These are phyloP conservation scores for Microglena sp. DNA, from an alignment of 139 green algal species.

Conservation along the genomic window DNA sequence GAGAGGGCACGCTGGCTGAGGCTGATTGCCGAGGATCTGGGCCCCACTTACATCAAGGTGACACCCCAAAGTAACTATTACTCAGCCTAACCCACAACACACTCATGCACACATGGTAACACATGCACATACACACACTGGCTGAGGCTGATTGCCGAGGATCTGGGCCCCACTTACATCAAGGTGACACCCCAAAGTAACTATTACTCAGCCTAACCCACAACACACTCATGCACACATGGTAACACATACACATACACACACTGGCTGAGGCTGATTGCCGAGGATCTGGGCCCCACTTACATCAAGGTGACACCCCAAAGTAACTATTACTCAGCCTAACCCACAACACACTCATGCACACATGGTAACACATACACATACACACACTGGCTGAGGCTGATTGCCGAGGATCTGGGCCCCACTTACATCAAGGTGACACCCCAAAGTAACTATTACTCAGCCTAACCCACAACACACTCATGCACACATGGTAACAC, in stretches of 20 bases:
- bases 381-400: too few species aligned
- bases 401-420: too few species aligned
- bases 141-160: slow-evolving; percentile 27
- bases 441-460: too few species aligned
- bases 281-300: slow-evolving; percentile 32
- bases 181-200: too few species aligned
- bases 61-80: neutral
- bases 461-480: too few species aligned
- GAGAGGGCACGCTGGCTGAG: neutral
- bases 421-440: too few species aligned
- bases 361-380: too few species aligned
- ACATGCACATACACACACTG: neutral
- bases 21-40: slow-evolving; percentile 24
- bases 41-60: slow-evolving; percentile 34
- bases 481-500: too few species aligned
- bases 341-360: too few species aligned
- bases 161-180: slow-evolving; percentile 33
- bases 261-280: slow-evolving; percentile 16
- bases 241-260: neutral
- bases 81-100: neutral
- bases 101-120: neutral
- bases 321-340: too few species aligned
- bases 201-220: too few species aligned
- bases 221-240: too few species aligned
- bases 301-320: slow-evolving; percentile 47